Conservation (phyloP, 495 filamentous ascomycete genomes). For the Endocarpon pusillum region DNA sequence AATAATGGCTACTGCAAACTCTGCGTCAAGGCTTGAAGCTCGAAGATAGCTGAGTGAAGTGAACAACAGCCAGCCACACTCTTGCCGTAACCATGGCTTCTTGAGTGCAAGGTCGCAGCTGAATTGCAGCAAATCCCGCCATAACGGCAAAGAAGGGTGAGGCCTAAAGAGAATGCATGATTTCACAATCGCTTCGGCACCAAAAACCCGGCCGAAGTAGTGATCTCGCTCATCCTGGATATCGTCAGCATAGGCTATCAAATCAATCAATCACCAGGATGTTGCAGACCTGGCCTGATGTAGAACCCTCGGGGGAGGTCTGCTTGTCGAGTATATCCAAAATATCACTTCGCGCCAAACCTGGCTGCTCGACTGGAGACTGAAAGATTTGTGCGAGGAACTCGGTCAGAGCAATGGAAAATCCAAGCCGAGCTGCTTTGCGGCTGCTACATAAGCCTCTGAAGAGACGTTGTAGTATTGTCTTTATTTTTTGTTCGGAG, state of each 20-base stretch:
- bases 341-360: constrained; percentile 30
- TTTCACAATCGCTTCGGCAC: constrained; percentile 67
- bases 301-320: constrained; percentile 44
- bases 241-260: constrained; percentile 3
- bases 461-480: constrained; percentile 46
- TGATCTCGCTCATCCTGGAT: constrained; percentile 68
- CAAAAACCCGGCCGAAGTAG: constrained; percentile 71
- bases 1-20: constrained; percentile 42
- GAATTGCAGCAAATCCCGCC: constrained; percentile 39
- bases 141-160: constrained; percentile 28
- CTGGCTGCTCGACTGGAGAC: constrained; percentile 11
- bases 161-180: constrained; percentile 51
- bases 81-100: constrained; percentile 78
- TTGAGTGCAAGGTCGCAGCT: constrained; percentile 37
- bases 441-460: constrained; percentile 77
- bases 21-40: constrained; percentile 17
- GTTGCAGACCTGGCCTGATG: constrained; percentile 38
- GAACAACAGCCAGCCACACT: constrained; percentile 59
- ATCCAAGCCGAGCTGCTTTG: constrained; percentile 81
- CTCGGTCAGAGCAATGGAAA: constrained; percentile 77
- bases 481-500: constrained; percentile 14
- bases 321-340: constrained; percentile 50
- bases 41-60: constrained; percentile 28
- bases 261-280: background rate
- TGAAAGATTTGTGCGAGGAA: constrained; percentile 43